Percentiles rank a stretch among this genome's conserved stretches.
phyloP scores from a whole-genome alignment of 2,329 filamentous ascomycete species.

The Chaetomium sp. region DNA sequence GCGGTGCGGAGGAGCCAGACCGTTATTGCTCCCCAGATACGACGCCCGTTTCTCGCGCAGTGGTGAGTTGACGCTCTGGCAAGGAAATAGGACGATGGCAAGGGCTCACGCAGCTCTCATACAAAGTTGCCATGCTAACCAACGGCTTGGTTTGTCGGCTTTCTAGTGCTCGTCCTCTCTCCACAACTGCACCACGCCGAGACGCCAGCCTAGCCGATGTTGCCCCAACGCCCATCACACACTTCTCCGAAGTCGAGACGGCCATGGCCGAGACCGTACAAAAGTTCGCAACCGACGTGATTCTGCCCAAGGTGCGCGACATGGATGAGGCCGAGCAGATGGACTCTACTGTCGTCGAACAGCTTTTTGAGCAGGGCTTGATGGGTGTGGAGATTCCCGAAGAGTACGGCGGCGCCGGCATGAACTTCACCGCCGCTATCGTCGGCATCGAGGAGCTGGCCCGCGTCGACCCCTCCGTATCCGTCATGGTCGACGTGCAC shows the following conservation, averaged over 20 bases:
- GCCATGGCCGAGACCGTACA: conserved; percentile 85
- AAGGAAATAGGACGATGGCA: too few species aligned
- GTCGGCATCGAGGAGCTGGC: conserved; percentile 96
- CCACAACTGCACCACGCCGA: conserved; percentile 50
- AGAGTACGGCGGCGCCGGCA: conserved; percentile 90
- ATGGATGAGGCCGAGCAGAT: conserved; percentile 97
- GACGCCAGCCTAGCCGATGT: conserved; percentile 65
- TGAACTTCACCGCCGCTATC: conserved; percentile 98
- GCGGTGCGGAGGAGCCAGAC: conserved; percentile 41
- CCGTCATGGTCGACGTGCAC: conserved; percentile 93
- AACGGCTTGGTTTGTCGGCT: background rate
- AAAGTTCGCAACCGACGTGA: conserved; percentile 83
- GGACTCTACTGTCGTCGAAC: conserved; percentile 82
- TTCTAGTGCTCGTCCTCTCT: conserved; percentile 47
- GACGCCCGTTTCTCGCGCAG: conserved; percentile 27
- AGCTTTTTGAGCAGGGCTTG: conserved; percentile 92
- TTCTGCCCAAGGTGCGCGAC: conserved; percentile 84
- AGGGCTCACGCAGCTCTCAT: too few species aligned
- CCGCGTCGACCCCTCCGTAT: conserved; percentile 87
- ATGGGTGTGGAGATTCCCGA: conserved; percentile 98
- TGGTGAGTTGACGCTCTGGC: conserved; percentile 15
- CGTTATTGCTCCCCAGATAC: conserved; percentile 26
- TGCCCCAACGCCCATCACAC: conserved; percentile 85
- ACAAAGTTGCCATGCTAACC: too few species aligned
- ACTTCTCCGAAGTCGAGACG: conserved; percentile 81